Percentiles rank a stretch among this genome's conserved stretches.
Evolutionary conservation across 345 rosid species (phyloP).

Genomic region (Populus nigra): DNA sequence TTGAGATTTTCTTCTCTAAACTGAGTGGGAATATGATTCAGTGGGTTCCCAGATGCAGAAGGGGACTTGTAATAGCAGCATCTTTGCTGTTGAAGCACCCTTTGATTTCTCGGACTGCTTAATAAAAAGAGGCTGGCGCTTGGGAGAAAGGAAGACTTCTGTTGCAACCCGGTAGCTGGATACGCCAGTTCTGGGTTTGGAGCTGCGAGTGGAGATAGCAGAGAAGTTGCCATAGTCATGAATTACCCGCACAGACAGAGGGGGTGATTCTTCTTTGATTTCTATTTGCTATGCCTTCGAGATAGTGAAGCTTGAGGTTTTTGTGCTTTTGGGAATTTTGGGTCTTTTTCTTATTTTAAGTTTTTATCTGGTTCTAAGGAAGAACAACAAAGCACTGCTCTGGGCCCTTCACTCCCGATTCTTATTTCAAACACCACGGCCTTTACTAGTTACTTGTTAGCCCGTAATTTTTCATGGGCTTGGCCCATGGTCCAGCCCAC

Average conservation of each 20-base stretch:
- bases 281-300: neutral
- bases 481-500: neutral
- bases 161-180: slow-evolving; percentile 20
- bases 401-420: neutral
- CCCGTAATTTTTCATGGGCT: neutral
- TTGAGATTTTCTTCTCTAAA: slow-evolving; percentile 72
- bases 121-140: slow-evolving; percentile 32
- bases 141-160: slow-evolving; percentile 47
- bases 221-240: slow-evolving; percentile 52
- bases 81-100: slow-evolving; percentile 6
- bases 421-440: neutral
- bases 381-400: neutral
- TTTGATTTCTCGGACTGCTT: slow-evolving; percentile 18
- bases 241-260: too few species aligned
- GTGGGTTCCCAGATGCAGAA: slow-evolving; percentile 39
- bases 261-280: neutral
- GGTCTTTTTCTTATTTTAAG: neutral
- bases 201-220: slow-evolving; percentile 47
- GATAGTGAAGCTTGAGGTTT: slow-evolving; percentile 6
- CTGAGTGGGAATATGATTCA: slow-evolving; percentile 71
- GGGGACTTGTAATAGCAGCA: slow-evolving; percentile 31
- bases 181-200: slow-evolving; percentile 30
- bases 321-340: neutral
- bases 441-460: neutral
- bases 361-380: neutral